Conservation (phyloP, 169 alveolate species). For the Cryptosporidium viatorum region DNA sequence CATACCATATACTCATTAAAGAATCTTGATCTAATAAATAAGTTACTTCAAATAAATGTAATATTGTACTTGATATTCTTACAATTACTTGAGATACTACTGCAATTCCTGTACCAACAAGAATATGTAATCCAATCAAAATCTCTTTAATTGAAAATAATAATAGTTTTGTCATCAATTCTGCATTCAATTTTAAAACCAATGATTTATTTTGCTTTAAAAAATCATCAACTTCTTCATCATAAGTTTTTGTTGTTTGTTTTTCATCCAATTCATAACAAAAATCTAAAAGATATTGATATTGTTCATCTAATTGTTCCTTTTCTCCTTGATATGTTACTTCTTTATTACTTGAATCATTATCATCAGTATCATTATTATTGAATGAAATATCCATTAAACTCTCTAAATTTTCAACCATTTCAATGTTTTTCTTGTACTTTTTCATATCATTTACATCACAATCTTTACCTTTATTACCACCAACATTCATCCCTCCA, state of each 20-base stretch:
- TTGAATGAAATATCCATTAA: not conserved
- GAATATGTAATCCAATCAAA: constrained; percentile 29
- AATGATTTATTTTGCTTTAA: constrained; percentile 23
- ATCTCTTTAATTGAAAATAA: constrained; percentile 55
- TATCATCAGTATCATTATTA: not conserved
- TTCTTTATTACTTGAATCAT: not conserved
- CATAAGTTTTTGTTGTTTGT: not conserved
- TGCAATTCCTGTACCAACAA: constrained; percentile 50
- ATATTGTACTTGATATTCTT: constrained; percentile 26
- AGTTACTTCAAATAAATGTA: constrained; percentile 32
- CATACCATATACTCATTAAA: constrained; percentile 51
- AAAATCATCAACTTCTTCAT: constrained; percentile 32
- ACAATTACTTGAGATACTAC: constrained; percentile 41
- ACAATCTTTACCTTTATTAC: not conserved
- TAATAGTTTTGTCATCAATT: constrained; percentile 36
- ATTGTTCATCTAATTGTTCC: not conserved
- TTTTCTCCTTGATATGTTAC: not conserved
- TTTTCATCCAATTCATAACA: constrained; percentile 11
- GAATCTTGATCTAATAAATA: constrained; percentile 47
- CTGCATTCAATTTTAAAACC: constrained; percentile 37
- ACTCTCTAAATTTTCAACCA: not conserved
- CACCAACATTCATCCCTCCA: not conserved
- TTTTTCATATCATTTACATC: not conserved
- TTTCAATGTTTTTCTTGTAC: not conserved
- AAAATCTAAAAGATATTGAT: constrained; percentile 8